These are phyloP conservation scores for Quercus berberidifolia DNA, from an alignment of 306 rosid species.

Conservation along the genomic window DNA sequence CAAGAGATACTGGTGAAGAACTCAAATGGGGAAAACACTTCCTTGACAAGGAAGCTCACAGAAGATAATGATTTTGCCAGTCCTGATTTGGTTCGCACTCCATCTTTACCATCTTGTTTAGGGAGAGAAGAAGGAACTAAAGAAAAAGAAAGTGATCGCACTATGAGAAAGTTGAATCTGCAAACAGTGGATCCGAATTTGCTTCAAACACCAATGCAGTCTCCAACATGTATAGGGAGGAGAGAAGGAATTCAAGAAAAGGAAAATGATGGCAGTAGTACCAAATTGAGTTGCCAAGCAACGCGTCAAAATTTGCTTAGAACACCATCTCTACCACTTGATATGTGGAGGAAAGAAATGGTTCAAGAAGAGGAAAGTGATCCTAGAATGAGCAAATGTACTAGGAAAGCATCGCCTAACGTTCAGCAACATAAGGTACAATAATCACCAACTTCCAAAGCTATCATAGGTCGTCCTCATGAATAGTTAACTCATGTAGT, in stretches of 20 bases:
- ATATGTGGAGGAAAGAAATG: constrained; percentile 10
- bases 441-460: not conserved
- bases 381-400: constrained; percentile 32
- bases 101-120: constrained; percentile 50
- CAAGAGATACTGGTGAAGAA: constrained; percentile 30
- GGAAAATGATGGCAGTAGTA: constrained; percentile 9
- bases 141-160: constrained; percentile 15
- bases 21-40: constrained; percentile 5
- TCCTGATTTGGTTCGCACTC: constrained; percentile 34
- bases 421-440: constrained; percentile 42
- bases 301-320: constrained; percentile 25
- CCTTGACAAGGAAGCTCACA: constrained; percentile 17
- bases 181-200: constrained; percentile 29
- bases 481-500: not conserved
- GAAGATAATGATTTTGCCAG: constrained; percentile 5
- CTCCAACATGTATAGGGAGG: constrained; percentile 45
- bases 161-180: constrained; percentile 11
- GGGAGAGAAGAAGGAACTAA: constrained; percentile 34
- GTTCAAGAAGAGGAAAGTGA: constrained; percentile 10
- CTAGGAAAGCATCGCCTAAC: constrained; percentile 33
- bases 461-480: not conserved
- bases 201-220: constrained; percentile 35
- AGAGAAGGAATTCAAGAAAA: constrained; percentile 37
- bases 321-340: constrained; percentile 43
- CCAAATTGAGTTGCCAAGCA: not conserved